Percentiles rank a stretch among this genome's conserved stretches.
These are phyloP conservation scores for Cucurbita maxima DNA, from an alignment of 306 rosid species.

Conservation along the genomic window DNA sequence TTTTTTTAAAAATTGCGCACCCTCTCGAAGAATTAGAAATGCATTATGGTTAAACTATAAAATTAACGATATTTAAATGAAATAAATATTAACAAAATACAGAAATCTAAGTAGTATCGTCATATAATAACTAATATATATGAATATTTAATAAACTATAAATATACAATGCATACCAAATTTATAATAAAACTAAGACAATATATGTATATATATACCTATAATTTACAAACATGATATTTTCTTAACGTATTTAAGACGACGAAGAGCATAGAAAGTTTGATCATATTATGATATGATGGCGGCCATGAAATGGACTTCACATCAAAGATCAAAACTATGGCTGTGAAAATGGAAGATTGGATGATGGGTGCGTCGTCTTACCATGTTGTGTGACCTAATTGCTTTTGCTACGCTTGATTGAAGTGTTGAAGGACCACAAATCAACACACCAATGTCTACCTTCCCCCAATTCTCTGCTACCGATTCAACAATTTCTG, in stretches of 20 bases:
- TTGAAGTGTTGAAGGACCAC: slow-evolving; percentile 82
- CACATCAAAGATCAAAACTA: slow-evolving; percentile 62
- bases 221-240: not conserved
- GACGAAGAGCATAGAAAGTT: not conserved
- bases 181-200: too few species aligned
- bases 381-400: slow-evolving; percentile 43
- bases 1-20: too few species aligned
- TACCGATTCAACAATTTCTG: slow-evolving; percentile 46
- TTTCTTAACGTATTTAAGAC: not conserved
- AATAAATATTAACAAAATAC: too few species aligned
- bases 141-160: too few species aligned
- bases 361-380: slow-evolving; percentile 38
- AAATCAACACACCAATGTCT: slow-evolving; percentile 65
- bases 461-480: slow-evolving; percentile 55
- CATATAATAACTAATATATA: too few species aligned
- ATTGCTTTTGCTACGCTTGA: slow-evolving; percentile 73
- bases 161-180: too few species aligned
- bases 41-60: too few species aligned
- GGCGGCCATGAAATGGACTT: not conserved
- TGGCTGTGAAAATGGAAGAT: slow-evolving; percentile 87
- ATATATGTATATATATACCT: too few species aligned
- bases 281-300: not conserved
- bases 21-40: too few species aligned
- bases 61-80: too few species aligned
- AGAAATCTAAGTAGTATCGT: too few species aligned